These are phyloP conservation scores for Xylaria sp. DNA, from an alignment of 2,329 filamentous ascomycete species.

Conservation along the genomic window DNA sequence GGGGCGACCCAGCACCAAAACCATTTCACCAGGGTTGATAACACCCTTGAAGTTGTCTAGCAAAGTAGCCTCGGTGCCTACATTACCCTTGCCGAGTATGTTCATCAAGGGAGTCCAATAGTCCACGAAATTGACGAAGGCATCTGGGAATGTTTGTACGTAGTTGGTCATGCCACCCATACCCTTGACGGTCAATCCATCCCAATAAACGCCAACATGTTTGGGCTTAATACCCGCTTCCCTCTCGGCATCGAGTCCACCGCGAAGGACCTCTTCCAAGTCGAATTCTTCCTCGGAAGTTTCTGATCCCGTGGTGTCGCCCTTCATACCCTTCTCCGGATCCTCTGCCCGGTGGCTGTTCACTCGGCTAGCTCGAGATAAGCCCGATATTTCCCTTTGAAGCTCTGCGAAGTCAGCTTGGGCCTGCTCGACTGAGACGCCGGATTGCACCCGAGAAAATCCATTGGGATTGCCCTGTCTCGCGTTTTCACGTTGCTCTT, in stretches of 20 bases:
- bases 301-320: slow-evolving; percentile 55
- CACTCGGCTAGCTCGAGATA: slow-evolving; percentile 62
- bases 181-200: slow-evolving; percentile 78
- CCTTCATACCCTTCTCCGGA: slow-evolving; percentile 64
- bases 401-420: slow-evolving; percentile 77
- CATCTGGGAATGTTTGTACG: slow-evolving; percentile 79
- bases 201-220: slow-evolving; percentile 82
- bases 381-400: slow-evolving; percentile 66
- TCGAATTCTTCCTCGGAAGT: slow-evolving; percentile 72
- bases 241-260: slow-evolving; percentile 74
- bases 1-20: slow-evolving; percentile 81
- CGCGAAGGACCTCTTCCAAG: slow-evolving; percentile 77
- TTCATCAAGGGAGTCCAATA: slow-evolving; percentile 71
- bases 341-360: slow-evolving; percentile 56
- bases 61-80: slow-evolving; percentile 77
- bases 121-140: slow-evolving; percentile 81
- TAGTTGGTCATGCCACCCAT: slow-evolving; percentile 79
- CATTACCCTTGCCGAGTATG: slow-evolving; percentile 72
- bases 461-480: slow-evolving; percentile 61
- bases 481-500: slow-evolving; percentile 54
- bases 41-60: slow-evolving; percentile 77
- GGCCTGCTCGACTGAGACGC: slow-evolving; percentile 73
- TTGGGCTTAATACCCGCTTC: slow-evolving; percentile 84
- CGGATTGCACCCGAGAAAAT: slow-evolving; percentile 53
- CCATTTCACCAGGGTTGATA: slow-evolving; percentile 86